These are phyloP conservation scores for Gymnopilus dilepis DNA, from an alignment of 768 basidiomycete genomes.

Conservation along the genomic window DNA sequence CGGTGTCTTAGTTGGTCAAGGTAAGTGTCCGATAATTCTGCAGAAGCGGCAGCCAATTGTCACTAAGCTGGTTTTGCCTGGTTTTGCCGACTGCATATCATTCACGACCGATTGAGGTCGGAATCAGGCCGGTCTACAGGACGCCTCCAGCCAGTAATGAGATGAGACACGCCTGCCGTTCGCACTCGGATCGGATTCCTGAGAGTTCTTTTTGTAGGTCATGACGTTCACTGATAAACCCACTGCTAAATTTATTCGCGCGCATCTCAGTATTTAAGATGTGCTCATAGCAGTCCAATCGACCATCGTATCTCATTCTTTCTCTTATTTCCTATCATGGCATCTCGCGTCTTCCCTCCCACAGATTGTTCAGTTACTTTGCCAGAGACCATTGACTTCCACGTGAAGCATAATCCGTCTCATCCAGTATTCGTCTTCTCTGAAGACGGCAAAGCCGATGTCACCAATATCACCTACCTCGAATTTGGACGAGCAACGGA, in stretches of 20 bases:
- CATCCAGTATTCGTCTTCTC: slow-evolving; percentile 36
- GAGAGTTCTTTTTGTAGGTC: neutral
- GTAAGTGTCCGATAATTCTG: neutral
- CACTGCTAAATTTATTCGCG: neutral
- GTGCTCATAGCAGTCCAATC: neutral
- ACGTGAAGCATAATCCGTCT: slow-evolving; percentile 37
- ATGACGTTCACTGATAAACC: slow-evolving; percentile 3
- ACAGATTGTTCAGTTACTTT: slow-evolving; percentile 38
- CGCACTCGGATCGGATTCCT: slow-evolving; percentile 2
- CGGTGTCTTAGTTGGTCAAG: neutral
- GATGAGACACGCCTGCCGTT: slow-evolving; percentile 1
- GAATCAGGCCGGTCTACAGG: neutral
- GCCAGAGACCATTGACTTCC: slow-evolving; percentile 38
- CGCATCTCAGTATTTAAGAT: neutral
- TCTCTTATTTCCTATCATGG: slow-evolving; percentile 8
- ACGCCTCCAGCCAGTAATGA: neutral
- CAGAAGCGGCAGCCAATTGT: neutral
- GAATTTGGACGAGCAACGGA: slow-evolving; percentile 54
- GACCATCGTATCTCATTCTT: neutral
- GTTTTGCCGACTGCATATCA: neutral
- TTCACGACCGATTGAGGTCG: neutral
- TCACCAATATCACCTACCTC: slow-evolving; percentile 39
- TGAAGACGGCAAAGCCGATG: slow-evolving; percentile 21
- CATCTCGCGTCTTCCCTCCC: slow-evolving; percentile 24
- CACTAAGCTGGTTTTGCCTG: neutral